phyloP scores from a whole-genome alignment of 1,284 basidiomycete genomes.

The Dichomitus squalens region DNA sequence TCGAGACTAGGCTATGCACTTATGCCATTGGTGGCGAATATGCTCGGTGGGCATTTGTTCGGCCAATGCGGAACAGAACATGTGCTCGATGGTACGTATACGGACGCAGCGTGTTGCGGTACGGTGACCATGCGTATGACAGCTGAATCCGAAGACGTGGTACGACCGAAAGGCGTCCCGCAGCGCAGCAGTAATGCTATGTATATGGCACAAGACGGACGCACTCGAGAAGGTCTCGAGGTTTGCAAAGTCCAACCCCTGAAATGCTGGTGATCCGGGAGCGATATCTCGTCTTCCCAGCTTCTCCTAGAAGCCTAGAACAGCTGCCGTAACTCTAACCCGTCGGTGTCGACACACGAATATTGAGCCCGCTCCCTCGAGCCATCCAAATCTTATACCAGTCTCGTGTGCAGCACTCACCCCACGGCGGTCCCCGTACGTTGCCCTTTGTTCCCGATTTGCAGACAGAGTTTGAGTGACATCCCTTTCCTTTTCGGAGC shows the following conservation, averaged over 20 bases:
- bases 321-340: constrained; percentile 15
- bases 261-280: constrained; percentile 23
- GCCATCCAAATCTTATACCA: no score
- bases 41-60: neutral
- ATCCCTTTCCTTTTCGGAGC: neutral
- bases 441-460: constrained; percentile 6
- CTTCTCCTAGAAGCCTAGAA: neutral
- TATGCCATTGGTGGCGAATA: neutral
- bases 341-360: constrained; percentile 7
- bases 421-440: constrained; percentile 3
- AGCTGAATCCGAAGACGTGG: neutral
- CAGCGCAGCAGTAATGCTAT: neutral
- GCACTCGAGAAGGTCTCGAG: neutral
- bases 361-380: neutral
- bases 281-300: constrained; percentile 9
- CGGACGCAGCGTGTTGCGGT: neutral
- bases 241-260: neutral
- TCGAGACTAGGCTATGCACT: neutral
- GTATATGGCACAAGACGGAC: neutral
- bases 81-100: neutral
- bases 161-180: neutral
- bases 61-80: constrained; percentile 2
- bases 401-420: constrained; percentile 5
- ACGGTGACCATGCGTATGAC: neutral
- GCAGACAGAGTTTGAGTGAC: constrained; percentile 6